These are phyloP conservation scores for Bipolaris victoriae DNA, from an alignment of 2,329 filamentous ascomycete genomes.

Conservation along the genomic window DNA sequence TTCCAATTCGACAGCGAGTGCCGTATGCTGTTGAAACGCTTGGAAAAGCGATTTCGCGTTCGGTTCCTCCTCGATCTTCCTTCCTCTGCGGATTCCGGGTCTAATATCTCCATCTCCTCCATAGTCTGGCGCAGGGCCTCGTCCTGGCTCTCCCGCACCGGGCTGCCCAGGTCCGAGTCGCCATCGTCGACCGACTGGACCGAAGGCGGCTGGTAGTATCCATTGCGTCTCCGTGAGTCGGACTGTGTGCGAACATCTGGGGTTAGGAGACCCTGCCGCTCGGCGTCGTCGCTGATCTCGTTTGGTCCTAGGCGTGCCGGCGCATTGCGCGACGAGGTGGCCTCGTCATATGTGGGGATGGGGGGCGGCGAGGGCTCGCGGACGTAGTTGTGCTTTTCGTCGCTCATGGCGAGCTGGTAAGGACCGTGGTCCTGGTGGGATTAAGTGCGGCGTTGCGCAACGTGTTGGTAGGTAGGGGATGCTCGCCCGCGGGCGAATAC, in stretches of 20 bases:
- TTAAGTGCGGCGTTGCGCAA: conserved; percentile 4
- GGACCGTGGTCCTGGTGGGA: conserved; percentile 21
- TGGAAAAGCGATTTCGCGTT: conserved; percentile 56
- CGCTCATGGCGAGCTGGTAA: conserved; percentile 38
- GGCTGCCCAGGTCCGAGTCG: conserved; percentile 56
- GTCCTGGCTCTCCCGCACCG: conserved; percentile 60
- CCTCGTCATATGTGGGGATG: conserved; percentile 86
- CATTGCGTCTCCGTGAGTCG: conserved; percentile 44
- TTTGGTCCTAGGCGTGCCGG: conserved; percentile 61
- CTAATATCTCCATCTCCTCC: conserved; percentile 67
- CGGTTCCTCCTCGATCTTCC: conserved; percentile 37
- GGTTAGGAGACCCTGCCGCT: conserved; percentile 77
- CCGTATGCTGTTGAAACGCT: conserved; percentile 62
- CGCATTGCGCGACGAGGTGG: conserved; percentile 62
- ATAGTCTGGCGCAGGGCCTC: conserved; percentile 75
- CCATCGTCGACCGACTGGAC: conserved; percentile 78
- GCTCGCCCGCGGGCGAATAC: conserved; percentile 18
- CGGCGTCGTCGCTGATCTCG: conserved; percentile 71
- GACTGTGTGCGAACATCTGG: conserved; percentile 50
- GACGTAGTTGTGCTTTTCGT: conserved; percentile 51
- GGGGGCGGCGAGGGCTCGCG: conserved; percentile 62
- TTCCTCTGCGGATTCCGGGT: conserved; percentile 44
- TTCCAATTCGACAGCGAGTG: conserved; percentile 64
- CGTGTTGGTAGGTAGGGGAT: conserved; percentile 11
- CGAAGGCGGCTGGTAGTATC: conserved; percentile 75